A percentile compares a stretch with the other conserved stretches of the same genome.
Conservation (phyloP, 306 rosid genomes). For the Ormosia semicastrata region DNA sequence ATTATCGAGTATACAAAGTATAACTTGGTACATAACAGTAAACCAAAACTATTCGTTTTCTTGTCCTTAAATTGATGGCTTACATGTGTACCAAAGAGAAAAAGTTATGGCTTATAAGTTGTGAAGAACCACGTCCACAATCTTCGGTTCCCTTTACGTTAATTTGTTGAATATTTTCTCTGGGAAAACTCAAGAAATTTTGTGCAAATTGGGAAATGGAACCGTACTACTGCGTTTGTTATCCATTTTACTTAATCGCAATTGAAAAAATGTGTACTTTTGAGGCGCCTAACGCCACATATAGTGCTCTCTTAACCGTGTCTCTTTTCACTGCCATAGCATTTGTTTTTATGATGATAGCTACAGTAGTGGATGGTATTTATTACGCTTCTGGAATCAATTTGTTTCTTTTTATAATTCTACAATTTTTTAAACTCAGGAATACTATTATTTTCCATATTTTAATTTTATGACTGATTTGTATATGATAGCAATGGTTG, state of each 20-base stretch:
- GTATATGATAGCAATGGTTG: background rate
- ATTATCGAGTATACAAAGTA: background rate
- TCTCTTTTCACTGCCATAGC: background rate
- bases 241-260: background rate
- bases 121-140: constrained; percentile 5
- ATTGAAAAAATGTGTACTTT: background rate
- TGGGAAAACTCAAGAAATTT: background rate
- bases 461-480: background rate
- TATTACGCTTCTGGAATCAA: background rate
- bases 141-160: background rate
- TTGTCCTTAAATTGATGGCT: background rate
- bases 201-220: background rate
- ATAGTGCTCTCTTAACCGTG: constrained; percentile 6
- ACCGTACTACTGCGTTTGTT: background rate
- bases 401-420: background rate
- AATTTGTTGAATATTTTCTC: background rate
- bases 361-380: background rate
- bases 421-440: background rate
- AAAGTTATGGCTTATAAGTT: background rate
- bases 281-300: constrained; percentile 1
- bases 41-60: background rate
- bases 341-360: background rate
- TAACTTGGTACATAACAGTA: no score
- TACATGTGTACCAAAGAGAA: background rate
- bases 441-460: background rate